Evolutionary conservation across 169 alveolate genomes (phyloP).

Genomic region (Eimeria acervulina): DNA sequence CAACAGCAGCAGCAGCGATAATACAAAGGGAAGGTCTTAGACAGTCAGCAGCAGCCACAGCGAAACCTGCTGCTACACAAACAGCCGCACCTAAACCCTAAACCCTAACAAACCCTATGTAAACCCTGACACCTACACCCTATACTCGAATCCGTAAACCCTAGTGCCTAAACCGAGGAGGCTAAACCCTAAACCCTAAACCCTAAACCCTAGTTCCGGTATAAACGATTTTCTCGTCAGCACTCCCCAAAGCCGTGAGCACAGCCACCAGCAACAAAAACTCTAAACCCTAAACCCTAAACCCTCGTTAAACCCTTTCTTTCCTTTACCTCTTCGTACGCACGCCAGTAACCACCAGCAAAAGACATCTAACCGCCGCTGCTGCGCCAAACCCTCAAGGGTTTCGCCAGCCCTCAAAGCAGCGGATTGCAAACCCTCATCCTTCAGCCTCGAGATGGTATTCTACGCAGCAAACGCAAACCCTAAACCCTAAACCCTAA

Average conservation of each 20-base stretch:
- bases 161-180: not conserved
- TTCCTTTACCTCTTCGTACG: not conserved
- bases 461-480: not conserved
- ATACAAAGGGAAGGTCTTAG: not conserved
- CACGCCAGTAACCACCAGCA: not conserved
- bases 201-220: too few relatives aligned
- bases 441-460: not conserved
- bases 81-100: not conserved
- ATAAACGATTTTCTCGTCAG: too few relatives aligned
- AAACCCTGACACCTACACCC: not conserved
- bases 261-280: too few relatives aligned
- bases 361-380: not conserved
- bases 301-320: too few relatives aligned
- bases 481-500: too few relatives aligned
- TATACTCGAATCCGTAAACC: slow-evolving; percentile 9
- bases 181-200: slow-evolving; percentile 24
- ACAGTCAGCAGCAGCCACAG: slow-evolving; percentile 24
- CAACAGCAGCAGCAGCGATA: slow-evolving; percentile 15
- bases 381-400: not conserved
- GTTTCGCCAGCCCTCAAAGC: too few relatives aligned
- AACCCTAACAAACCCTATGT: not conserved
- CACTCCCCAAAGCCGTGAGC: too few relatives aligned
- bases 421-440: not conserved
- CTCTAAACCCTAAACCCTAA: too few relatives aligned
- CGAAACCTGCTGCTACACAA: not conserved